These are phyloP conservation scores for Calocybe cyanea DNA, from an alignment of 768 basidiomycete genomes.

Conservation along the genomic window DNA sequence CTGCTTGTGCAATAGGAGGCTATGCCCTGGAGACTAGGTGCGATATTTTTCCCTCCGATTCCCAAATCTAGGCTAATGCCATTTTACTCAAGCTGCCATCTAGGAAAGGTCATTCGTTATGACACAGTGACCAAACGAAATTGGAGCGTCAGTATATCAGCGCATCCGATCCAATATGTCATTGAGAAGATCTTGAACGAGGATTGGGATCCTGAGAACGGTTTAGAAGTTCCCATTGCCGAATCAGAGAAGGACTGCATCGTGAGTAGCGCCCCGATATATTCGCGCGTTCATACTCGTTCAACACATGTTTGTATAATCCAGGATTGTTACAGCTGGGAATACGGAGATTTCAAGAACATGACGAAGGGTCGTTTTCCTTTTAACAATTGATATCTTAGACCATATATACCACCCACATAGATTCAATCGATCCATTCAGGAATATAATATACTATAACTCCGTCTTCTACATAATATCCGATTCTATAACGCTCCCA, in stretches of 20 bases:
- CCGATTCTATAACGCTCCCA: too few species aligned
- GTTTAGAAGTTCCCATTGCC: slow-evolving; percentile 44
- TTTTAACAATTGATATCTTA: not conserved
- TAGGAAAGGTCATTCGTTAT: slow-evolving; percentile 77
- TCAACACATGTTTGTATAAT: slow-evolving; percentile 1
- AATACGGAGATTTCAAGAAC: slow-evolving; percentile 45
- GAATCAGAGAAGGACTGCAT: slow-evolving; percentile 54
- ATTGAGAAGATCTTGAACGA: slow-evolving; percentile 48
- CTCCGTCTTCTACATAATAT: too few species aligned
- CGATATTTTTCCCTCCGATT: slow-evolving; percentile 13
- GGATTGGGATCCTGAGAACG: slow-evolving; percentile 32
- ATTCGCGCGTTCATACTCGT: not conserved
- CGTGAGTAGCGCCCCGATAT: slow-evolving; percentile 26
- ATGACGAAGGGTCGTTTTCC: slow-evolving; percentile 5
- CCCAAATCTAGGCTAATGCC: not conserved
- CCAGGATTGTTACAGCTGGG: slow-evolving; percentile 75
- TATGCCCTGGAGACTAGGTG: slow-evolving; percentile 78
- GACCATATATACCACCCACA: not conserved
- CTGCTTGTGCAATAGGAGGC: slow-evolving; percentile 52
- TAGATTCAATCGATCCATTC: not conserved
- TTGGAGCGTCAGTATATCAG: slow-evolving; percentile 75
- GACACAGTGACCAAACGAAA: slow-evolving; percentile 80
- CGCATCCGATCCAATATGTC: slow-evolving; percentile 66
- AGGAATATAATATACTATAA: too few species aligned
- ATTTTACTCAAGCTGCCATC: slow-evolving; percentile 60